These are phyloP conservation scores for Pseudotulostoma volvatum DNA, from an alignment of 495 filamentous ascomycete genomes.

Conservation along the genomic window DNA sequence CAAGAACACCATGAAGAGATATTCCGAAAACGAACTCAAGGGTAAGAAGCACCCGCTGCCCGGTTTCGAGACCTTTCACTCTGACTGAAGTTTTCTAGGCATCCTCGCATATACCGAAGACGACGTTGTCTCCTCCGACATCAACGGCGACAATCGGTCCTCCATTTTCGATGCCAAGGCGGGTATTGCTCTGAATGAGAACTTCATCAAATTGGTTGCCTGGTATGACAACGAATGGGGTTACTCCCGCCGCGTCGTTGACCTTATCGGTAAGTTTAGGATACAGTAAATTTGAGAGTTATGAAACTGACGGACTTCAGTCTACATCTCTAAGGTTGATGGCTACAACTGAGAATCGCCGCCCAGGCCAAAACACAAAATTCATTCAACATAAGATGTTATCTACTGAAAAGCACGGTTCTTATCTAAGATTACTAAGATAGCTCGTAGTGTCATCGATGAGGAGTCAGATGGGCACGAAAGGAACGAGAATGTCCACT, in stretches of 20 bases:
- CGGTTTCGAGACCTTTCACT: neutral
- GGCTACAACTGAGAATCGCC: constrained; percentile 27
- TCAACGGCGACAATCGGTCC: constrained; percentile 80
- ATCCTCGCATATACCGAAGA: constrained; percentile 95
- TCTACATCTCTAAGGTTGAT: constrained; percentile 85
- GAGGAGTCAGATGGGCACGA: no score
- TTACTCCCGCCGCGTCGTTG: constrained; percentile 96
- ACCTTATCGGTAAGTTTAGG: constrained; percentile 51
- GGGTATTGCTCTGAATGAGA: constrained; percentile 90
- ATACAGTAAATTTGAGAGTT: neutral
- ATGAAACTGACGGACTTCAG: constrained; percentile 15
- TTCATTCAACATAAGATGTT: no score
- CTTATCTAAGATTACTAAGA: no score
- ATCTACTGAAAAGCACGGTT: no score
- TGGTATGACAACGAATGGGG: constrained; percentile 99
- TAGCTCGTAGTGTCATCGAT: no score
- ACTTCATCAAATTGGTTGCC: constrained; percentile 96
- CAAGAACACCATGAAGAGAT: constrained; percentile 82
- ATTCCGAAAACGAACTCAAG: constrained; percentile 68
- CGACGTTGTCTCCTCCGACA: constrained; percentile 81
- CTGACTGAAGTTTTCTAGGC: constrained; percentile 35
- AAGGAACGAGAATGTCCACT: no score
- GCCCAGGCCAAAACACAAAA: no score
- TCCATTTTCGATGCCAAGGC: constrained; percentile 99
- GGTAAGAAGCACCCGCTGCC: constrained; percentile 35